phyloP scores from a whole-genome alignment of 2,329 filamentous ascomycete genomes.

The Cladosporium sp. region DNA sequence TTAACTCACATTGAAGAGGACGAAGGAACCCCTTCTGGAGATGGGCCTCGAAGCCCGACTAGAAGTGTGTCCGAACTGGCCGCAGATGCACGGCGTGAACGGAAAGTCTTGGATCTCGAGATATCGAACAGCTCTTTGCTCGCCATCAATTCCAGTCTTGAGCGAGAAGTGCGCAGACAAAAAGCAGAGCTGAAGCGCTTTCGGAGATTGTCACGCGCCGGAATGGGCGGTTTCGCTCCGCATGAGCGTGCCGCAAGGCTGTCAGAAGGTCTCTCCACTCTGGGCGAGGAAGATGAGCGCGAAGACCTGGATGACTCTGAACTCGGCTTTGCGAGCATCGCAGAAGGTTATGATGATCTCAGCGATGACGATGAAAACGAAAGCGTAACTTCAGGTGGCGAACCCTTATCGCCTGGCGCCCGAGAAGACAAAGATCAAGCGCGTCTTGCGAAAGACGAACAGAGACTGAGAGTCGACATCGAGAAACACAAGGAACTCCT shows the following conservation, averaged over 20 bases:
- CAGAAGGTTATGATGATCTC: slow-evolving; percentile 25
- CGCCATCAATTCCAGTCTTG: slow-evolving; percentile 90
- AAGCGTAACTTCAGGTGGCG: slow-evolving; percentile 25
- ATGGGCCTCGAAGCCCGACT: slow-evolving; percentile 28
- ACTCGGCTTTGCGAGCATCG: slow-evolving; percentile 19
- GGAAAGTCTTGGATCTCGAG: slow-evolving; percentile 93
- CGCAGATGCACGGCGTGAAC: slow-evolving; percentile 81
- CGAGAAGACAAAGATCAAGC: slow-evolving; percentile 42
- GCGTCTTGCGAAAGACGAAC: slow-evolving; percentile 71
- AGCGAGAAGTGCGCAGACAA: slow-evolving; percentile 87
- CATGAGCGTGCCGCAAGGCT: slow-evolving; percentile 33
- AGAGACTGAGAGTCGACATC: slow-evolving; percentile 77
- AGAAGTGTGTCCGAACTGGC: slow-evolving; percentile 68
- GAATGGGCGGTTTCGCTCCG: slow-evolving; percentile 60
- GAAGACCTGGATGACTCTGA: slow-evolving; percentile 24
- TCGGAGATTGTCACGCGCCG: slow-evolving; percentile 77
- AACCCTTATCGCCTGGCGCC: slow-evolving; percentile 30
- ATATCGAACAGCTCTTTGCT: slow-evolving; percentile 94
- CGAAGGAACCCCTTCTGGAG: background rate
- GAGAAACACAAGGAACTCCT: slow-evolving; percentile 85
- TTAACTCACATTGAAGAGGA: slow-evolving; percentile 15
- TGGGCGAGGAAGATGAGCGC: slow-evolving; percentile 35
- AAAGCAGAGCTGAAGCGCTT: slow-evolving; percentile 82
- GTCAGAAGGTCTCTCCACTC: slow-evolving; percentile 25
- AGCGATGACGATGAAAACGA: slow-evolving; percentile 33